Base-by-base conservation (phyloP, 164 flowering plant genomes). In the Chimonanthus salicifolius region DNA sequence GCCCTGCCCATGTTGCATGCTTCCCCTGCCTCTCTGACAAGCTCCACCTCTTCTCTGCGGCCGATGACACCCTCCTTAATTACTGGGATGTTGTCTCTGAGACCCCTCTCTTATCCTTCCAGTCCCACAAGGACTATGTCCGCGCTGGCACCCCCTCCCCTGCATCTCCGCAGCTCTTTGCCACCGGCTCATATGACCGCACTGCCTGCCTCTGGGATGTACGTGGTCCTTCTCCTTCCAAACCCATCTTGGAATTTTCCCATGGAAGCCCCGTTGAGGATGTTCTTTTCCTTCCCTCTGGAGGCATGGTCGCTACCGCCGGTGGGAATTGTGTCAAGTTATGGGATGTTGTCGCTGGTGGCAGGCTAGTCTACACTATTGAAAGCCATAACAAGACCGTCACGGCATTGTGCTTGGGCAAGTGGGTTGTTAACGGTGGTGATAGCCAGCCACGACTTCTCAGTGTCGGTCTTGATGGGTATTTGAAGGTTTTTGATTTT, bases 321-420 rank as follows among this genome's bases (percentile, higher is more conserved):
- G 99, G 99, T 3, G 98, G 96, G 43, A 86, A 89, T 77, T 66
- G 72, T 47, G 94, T 95, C 60, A 95, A 95, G 83, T 88, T 95
- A 64, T 92, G 98, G 99, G 98, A 95, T 82, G 80, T 93, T 50
- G 82, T 92, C 74, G 91, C 91, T 1, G 99, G 99, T 18, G 99
- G 99, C 74, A 91, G 79, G 80, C 74, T 90, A 75, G 79, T 92
- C 65, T 74, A 82, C 76, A 63, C 90, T 0, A 82, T 92, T 87
- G 98, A 90, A 81, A 86, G 87, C 70, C 99, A 95, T 78, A 89
- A 85, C 74, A 95, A 95, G 87, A 95, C 97, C 0, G 99, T 95
- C 6, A 95, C 99, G 0, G 85, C 92, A 0, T 51, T 95, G 49
- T 93, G 97, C 77, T 81, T 90, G n/a, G 97, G 90, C 9, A 88